Evolutionary conservation across 2,329 filamentous ascomycete species (phyloP).

Genomic region (Chrysoporthe austroafricana): DNA sequence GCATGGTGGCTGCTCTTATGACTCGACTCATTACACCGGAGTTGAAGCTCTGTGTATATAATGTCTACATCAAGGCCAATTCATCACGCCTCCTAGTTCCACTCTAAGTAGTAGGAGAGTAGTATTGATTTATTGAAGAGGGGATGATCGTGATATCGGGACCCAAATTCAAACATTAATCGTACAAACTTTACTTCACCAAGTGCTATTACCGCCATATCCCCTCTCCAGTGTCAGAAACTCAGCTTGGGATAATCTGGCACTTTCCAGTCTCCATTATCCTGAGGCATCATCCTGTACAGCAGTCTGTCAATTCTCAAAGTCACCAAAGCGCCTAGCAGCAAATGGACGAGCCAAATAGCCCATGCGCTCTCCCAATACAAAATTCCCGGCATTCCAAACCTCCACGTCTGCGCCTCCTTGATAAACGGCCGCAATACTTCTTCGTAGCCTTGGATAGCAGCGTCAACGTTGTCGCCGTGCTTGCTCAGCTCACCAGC

Average conservation of each 20-base stretch:
- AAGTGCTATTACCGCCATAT: not conserved
- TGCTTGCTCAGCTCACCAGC: conserved; percentile 36
- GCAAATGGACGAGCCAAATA: conserved; percentile 1
- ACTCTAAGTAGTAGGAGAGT: no score
- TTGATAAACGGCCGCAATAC: conserved; percentile 8
- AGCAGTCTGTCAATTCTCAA: conserved; percentile 7
- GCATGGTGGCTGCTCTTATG: no score
- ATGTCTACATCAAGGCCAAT: no score
- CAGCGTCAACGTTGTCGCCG: not conserved
- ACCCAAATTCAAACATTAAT: not conserved
- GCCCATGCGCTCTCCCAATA: conserved; percentile 10
- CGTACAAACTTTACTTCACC: not conserved
- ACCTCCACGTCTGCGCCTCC: conserved; percentile 1
- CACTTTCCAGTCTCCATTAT: conserved; percentile 15
- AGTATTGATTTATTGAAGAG: no score
- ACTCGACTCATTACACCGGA: no score
- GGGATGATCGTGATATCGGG: not conserved
- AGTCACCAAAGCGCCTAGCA: not conserved
- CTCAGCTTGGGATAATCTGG: conserved; percentile 5
- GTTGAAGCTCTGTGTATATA: no score
- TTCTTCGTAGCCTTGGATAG: conserved; percentile 6
- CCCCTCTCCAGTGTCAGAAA: not conserved
- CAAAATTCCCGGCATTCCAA: not conserved
- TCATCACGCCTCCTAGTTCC: no score
- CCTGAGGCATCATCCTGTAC: not conserved